phyloP scores from a whole-genome alignment of 345 rosid genomes.

The Syzygium grande region DNA sequence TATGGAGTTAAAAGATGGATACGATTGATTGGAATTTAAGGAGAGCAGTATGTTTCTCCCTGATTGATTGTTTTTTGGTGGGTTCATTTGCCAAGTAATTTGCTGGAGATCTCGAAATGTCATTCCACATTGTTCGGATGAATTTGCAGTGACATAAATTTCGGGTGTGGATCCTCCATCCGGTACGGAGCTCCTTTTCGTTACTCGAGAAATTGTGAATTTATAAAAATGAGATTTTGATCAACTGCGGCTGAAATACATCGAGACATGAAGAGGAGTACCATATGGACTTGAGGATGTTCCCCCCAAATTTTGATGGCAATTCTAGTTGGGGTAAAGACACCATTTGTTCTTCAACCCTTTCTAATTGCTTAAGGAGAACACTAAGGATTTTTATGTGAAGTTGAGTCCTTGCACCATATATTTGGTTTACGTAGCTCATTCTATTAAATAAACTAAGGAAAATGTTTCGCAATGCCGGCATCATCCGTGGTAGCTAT shows the following conservation, averaged over 20 bases:
- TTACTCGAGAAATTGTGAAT: background rate
- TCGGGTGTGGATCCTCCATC: background rate
- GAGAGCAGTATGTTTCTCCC: background rate
- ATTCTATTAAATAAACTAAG: background rate
- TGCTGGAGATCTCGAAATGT: background rate
- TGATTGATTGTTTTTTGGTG: background rate
- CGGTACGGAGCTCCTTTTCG: background rate
- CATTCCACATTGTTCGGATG: background rate
- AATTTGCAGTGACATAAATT: background rate
- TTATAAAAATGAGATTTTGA: background rate
- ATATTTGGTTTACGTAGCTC: background rate
- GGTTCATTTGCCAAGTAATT: background rate
- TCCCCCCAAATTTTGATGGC: background rate
- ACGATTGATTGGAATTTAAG: background rate
- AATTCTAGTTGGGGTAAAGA: background rate
- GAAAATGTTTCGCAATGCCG: background rate
- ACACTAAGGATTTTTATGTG: background rate
- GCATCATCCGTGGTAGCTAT: background rate
- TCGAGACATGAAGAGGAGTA: background rate
- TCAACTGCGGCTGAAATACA: background rate
- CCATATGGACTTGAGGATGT: background rate
- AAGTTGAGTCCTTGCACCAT: background rate
- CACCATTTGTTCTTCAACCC: background rate
- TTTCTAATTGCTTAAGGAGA: background rate
- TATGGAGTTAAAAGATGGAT: background rate